phyloP scores from a whole-genome alignment of 2,329 filamentous ascomycete species.

The Alternaria angustiovoidea region DNA sequence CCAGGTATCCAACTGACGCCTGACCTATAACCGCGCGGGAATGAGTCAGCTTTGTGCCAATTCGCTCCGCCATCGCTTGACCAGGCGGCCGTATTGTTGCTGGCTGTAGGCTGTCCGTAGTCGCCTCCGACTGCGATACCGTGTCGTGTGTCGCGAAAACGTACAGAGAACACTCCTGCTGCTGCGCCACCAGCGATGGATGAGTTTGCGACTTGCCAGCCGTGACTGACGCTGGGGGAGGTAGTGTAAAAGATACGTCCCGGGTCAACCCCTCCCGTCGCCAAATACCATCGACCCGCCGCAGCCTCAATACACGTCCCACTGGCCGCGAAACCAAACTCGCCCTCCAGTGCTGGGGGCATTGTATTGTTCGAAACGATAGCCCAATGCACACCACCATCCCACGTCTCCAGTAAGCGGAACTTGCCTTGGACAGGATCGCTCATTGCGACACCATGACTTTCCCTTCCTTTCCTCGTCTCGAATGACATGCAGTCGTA shows the following conservation, averaged over 20 bases:
- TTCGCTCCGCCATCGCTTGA: conserved; percentile 33
- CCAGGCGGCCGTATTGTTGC: conserved; percentile 33
- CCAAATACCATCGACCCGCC: conserved; percentile 40
- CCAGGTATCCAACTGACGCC: conserved; percentile 37
- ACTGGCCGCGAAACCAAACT: conserved; percentile 38
- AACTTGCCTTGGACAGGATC: conserved; percentile 42
- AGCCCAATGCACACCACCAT: conserved; percentile 33
- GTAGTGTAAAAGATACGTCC: conserved; percentile 34
- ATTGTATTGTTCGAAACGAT: conserved; percentile 23
- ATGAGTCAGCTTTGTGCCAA: conserved; percentile 31
- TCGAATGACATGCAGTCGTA: conserved; percentile 45
- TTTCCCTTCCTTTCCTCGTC: conserved; percentile 9
- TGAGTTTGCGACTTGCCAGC: conserved; percentile 32
- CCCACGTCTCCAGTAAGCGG: conserved; percentile 38
- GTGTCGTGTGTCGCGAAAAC: conserved; percentile 33
- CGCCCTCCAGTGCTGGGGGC: conserved; percentile 31
- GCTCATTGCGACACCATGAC: conserved; percentile 37
- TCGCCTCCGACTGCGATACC: conserved; percentile 42
- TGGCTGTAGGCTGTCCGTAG: conserved; percentile 32
- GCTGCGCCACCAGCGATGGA: conserved; percentile 34
- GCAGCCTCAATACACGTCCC: conserved; percentile 40
- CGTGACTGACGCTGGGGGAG: conserved; percentile 11
- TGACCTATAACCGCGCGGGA: conserved; percentile 38
- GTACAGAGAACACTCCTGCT: conserved; percentile 40
- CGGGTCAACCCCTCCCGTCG: conserved; percentile 35